Conservation (phyloP, 805 yeast species). For the Ogataea angusta region DNA sequence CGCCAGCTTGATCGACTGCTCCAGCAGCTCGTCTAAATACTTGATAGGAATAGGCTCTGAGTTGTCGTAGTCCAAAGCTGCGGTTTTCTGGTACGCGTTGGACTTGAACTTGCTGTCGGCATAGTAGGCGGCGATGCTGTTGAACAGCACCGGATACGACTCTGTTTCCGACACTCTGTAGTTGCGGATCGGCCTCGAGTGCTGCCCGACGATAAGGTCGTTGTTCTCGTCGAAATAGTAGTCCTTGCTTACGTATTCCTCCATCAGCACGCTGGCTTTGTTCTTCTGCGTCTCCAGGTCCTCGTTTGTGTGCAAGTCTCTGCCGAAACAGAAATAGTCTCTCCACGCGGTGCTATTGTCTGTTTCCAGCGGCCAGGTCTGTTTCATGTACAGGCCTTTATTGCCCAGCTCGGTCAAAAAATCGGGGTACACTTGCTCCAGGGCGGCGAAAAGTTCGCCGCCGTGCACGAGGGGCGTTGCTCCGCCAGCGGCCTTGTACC, state of each 20-base stretch:
- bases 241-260: slow-evolving; percentile 24
- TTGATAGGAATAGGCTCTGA: slow-evolving; percentile 18
- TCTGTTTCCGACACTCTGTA: slow-evolving; percentile 21
- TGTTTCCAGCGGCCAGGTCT: slow-evolving; percentile 27
- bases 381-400: slow-evolving; percentile 28
- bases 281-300: slow-evolving; percentile 24
- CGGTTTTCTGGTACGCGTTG: slow-evolving; percentile 9
- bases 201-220: slow-evolving; percentile 30
- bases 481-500: slow-evolving; percentile 29
- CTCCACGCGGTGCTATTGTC: slow-evolving; percentile 26
- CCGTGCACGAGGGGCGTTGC: slow-evolving; percentile 36
- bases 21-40: slow-evolving; percentile 19
- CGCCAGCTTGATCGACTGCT: slow-evolving; percentile 22
- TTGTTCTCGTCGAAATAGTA: slow-evolving; percentile 28
- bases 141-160: slow-evolving; percentile 24
- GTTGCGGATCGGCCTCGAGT: slow-evolving; percentile 22
- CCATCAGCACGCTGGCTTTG: slow-evolving; percentile 27
- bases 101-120: slow-evolving; percentile 12
- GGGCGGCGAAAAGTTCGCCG: slow-evolving; percentile 28
- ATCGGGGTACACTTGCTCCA: slow-evolving; percentile 23
- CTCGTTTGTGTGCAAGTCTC: slow-evolving; percentile 26
- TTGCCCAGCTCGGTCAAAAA: slow-evolving; percentile 21
- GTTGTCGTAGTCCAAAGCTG: slow-evolving; percentile 22
- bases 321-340: slow-evolving; percentile 33
- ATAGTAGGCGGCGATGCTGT: slow-evolving; percentile 26